These are phyloP conservation scores for Hordeum marinum DNA, from an alignment of 176 grass and related monocot species.

Conservation along the genomic window DNA sequence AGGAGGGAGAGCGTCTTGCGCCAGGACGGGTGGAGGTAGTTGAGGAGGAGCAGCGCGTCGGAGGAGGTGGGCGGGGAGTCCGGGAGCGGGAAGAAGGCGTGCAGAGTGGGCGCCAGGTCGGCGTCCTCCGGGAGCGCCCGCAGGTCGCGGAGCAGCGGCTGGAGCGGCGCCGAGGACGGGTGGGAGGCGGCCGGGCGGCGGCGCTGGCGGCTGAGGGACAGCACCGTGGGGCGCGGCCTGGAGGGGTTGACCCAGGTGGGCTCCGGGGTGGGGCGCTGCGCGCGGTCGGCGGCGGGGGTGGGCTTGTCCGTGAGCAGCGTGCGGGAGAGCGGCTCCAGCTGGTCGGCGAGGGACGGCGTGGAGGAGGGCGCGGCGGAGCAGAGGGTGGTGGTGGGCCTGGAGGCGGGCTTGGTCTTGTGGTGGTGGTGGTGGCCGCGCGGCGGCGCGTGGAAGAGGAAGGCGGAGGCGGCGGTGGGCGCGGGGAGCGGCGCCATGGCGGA, in stretches of 20 bases:
- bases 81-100: conserved; percentile 31
- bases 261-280: conserved; percentile 26
- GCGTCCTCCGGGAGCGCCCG: conserved; percentile 39
- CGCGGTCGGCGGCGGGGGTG: neutral
- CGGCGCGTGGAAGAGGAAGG: conserved; percentile 38
- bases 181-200: conserved; percentile 39
- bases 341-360: conserved; percentile 62
- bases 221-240: conserved; percentile 63
- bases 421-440: conserved; percentile 4
- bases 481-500: conserved; percentile 39
- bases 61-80: conserved; percentile 42
- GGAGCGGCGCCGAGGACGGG: conserved; percentile 23
- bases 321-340: conserved; percentile 62
- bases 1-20: conserved; percentile 69
- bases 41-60: conserved; percentile 66
- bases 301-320: conserved; percentile 63
- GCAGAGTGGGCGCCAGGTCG: conserved; percentile 39
- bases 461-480: conserved; percentile 31
- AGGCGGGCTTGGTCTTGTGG: neutral
- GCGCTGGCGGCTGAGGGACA: conserved; percentile 67
- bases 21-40: conserved; percentile 58
- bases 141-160: conserved; percentile 49
- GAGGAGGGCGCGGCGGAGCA: conserved; percentile 20
- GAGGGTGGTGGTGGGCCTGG: conserved; percentile 2
- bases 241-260: conserved; percentile 78